A percentile compares a stretch with the other conserved stretches of the same genome.
Evolutionary conservation across 2,329 filamentous ascomycete species (phyloP).

Genomic region (Periconia digitata): DNA sequence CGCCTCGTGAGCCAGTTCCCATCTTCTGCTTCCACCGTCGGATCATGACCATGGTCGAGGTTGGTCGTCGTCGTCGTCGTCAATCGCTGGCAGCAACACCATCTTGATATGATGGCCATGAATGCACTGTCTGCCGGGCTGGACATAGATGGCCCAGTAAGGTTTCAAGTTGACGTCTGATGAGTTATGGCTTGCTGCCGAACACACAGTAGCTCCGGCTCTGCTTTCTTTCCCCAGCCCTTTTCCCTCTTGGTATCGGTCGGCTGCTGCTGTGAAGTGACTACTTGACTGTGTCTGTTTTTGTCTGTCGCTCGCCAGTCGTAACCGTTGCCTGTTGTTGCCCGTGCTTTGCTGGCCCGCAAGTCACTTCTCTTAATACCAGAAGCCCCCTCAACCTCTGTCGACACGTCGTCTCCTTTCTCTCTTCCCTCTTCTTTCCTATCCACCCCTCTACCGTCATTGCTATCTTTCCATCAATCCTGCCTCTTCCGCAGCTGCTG

Average conservation of each 20-base stretch:
- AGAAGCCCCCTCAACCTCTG: constrained; percentile 24
- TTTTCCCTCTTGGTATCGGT: background rate
- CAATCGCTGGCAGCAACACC: no score
- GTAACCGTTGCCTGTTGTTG: constrained; percentile 31
- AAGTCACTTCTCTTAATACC: constrained; percentile 36
- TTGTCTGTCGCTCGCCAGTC: constrained; percentile 34
- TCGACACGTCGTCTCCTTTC: constrained; percentile 25
- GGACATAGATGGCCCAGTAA: background rate
- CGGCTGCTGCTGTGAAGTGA: background rate
- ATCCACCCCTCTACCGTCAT: constrained; percentile 13
- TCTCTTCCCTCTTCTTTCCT: constrained; percentile 27
- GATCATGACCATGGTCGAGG: background rate
- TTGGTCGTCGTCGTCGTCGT: no score
- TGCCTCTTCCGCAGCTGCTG: constrained; percentile 17
- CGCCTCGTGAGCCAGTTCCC: background rate
- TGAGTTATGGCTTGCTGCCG: background rate
- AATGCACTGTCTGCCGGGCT: no score
- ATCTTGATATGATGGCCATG: no score
- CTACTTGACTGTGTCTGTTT: background rate
- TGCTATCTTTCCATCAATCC: constrained; percentile 28
- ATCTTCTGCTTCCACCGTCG: background rate
- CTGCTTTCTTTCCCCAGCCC: no score
- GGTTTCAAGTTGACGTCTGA: background rate
- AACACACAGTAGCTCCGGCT: no score
- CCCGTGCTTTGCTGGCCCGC: constrained; percentile 30